Conservation (phyloP, 2,329 filamentous ascomycete genomes). For the Cryphonectria radicalis region DNA sequence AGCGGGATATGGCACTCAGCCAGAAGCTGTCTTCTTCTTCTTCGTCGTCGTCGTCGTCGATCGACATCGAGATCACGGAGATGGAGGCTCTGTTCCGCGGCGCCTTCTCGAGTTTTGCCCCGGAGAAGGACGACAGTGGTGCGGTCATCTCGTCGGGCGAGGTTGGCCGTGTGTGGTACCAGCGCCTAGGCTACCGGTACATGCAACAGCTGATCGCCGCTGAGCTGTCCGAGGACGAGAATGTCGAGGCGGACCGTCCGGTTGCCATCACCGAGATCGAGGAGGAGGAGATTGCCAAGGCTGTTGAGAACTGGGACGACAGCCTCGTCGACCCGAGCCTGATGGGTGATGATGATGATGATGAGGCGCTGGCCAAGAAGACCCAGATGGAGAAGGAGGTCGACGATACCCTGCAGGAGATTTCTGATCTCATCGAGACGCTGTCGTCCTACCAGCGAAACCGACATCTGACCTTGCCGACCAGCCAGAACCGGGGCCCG, state of each 20-base stretch:
- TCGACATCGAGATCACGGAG: slow-evolving; percentile 64
- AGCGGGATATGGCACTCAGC: slow-evolving; percentile 74
- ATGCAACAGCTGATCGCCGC: slow-evolving; percentile 68
- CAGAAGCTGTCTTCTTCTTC: slow-evolving; percentile 54
- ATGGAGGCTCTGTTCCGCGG: slow-evolving; percentile 76
- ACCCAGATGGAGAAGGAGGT: slow-evolving; percentile 61
- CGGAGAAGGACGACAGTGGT: slow-evolving; percentile 72
- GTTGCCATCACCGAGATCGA: slow-evolving; percentile 48
- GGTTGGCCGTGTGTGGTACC: slow-evolving; percentile 77
- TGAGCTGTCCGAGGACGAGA: slow-evolving; percentile 45
- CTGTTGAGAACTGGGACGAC: slow-evolving; percentile 63
- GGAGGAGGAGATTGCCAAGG: slow-evolving; percentile 56
- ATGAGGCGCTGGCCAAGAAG: slow-evolving; percentile 56
- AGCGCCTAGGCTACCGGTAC: slow-evolving; percentile 66
- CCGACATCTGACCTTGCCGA: slow-evolving; percentile 71
- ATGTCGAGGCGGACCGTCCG: slow-evolving; percentile 40
- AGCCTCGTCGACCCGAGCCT: slow-evolving; percentile 61
- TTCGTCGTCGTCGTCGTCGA: no score
- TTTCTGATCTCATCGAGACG: slow-evolving; percentile 77
- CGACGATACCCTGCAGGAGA: slow-evolving; percentile 72
- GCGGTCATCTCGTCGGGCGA: slow-evolving; percentile 71
- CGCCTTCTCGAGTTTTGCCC: slow-evolving; percentile 81
- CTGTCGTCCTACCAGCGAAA: slow-evolving; percentile 79
- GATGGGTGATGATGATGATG: slow-evolving; percentile 49
- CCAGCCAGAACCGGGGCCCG: slow-evolving; percentile 63